A percentile compares a stretch with the other conserved stretches of the same genome.
phyloP scores from a whole-genome alignment of 2,329 filamentous ascomycete species.

The Colletotrichum aenigma region DNA sequence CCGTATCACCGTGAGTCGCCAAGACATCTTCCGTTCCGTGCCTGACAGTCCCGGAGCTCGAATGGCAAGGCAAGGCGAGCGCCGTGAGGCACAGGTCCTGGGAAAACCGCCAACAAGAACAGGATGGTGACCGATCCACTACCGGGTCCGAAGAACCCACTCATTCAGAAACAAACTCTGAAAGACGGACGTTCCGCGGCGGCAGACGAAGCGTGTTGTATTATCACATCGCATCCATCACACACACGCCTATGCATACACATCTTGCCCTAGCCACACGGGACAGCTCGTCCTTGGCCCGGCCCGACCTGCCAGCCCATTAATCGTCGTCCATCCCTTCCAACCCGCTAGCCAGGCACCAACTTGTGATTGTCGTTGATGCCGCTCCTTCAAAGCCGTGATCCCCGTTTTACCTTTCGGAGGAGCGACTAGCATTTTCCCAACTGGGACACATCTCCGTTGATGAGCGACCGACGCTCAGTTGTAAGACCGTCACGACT shows the following conservation, averaged over 20 bases:
- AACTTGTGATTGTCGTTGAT: neutral
- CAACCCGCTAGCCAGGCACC: neutral
- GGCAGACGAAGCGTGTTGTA: neutral
- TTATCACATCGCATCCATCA: neutral
- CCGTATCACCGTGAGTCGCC: neutral
- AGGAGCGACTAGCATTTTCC: constrained; percentile 6
- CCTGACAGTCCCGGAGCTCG: neutral
- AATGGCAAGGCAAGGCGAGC: neutral
- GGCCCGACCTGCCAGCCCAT: neutral
- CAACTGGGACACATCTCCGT: constrained; percentile 12
- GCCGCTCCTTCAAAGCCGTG: neutral
- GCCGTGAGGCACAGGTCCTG: neutral
- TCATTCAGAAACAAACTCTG: constrained; percentile 18
- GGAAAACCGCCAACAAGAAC: neutral
- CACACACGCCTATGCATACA: neutral
- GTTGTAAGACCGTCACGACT: neutral
- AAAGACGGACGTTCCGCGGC: neutral
- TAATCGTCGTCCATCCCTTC: neutral
- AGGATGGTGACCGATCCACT: neutral
- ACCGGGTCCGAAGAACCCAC: constrained; percentile 6
- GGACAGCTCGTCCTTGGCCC: neutral
- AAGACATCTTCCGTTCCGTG: constrained; percentile 1
- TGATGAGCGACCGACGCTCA: neutral
- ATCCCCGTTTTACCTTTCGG: constrained; percentile 13
- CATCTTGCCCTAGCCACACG: neutral